These are phyloP conservation scores for Zalaria sp. DNA, from an alignment of 2,329 filamentous ascomycete genomes.

Conservation along the genomic window DNA sequence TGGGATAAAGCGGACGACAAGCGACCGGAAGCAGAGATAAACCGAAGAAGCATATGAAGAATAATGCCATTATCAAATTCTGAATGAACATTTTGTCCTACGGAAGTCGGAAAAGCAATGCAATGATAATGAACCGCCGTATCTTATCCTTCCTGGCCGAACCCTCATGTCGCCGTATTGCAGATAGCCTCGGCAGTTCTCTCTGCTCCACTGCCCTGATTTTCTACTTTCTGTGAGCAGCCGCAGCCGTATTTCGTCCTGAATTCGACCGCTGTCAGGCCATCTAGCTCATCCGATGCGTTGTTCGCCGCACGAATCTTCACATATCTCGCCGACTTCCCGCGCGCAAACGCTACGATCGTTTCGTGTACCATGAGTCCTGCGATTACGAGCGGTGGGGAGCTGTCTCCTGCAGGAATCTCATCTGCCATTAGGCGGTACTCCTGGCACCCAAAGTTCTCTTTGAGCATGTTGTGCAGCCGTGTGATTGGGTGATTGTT, in stretches of 20 bases:
- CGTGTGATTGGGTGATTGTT: slow-evolving; percentile 74
- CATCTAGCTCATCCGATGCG: slow-evolving; percentile 38
- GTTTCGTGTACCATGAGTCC: slow-evolving; percentile 63
- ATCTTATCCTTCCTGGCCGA: too few species aligned
- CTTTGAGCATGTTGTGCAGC: slow-evolving; percentile 49
- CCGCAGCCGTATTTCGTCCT: slow-evolving; percentile 46
- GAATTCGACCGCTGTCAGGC: slow-evolving; percentile 43
- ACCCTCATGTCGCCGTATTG: too few species aligned
- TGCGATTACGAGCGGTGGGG: slow-evolving; percentile 41
- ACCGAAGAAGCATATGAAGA: too few species aligned
- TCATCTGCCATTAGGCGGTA: slow-evolving; percentile 43
- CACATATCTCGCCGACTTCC: slow-evolving; percentile 54
- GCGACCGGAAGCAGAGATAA: too few species aligned
- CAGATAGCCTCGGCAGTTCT: too few species aligned
- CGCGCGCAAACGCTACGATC: slow-evolving; percentile 48
- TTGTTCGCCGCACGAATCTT: slow-evolving; percentile 52
- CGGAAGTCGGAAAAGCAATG: too few species aligned
- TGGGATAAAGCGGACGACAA: too few species aligned
- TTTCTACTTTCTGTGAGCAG: slow-evolving; percentile 28
- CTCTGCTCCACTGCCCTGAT: neutral
- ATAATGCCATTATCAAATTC: too few species aligned
- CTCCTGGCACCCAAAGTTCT: slow-evolving; percentile 50
- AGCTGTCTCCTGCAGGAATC: slow-evolving; percentile 32
- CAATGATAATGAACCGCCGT: too few species aligned
- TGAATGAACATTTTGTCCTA: too few species aligned